A percentile compares a stretch with the other conserved stretches of the same genome.
phyloP scores from a whole-genome alignment of 1,139 yeast genomes.

The Diutina neorugosa region DNA sequence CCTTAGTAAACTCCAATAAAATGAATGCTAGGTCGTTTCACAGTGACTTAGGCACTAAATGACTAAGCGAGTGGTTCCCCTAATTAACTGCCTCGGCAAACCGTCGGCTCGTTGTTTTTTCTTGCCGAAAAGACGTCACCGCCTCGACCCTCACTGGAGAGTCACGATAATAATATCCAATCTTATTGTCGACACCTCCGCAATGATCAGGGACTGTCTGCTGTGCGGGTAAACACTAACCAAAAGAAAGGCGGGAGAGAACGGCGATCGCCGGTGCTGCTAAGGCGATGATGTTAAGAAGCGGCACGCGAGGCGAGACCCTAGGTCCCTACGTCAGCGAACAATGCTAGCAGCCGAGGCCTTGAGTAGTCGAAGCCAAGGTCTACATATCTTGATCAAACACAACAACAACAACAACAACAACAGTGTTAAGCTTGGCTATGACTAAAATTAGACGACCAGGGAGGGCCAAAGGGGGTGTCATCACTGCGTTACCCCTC shows the following conservation, averaged over 20 bases:
- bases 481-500: neutral
- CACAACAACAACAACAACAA: neutral
- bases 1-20: no score
- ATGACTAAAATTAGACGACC: neutral
- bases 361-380: no score
- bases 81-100: neutral
- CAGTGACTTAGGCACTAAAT: neutral
- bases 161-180: neutral
- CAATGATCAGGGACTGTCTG: neutral
- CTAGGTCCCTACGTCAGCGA: no score
- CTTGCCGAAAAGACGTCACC: neutral
- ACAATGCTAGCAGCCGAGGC: no score
- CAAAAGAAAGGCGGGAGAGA: neutral
- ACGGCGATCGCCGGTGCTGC: neutral
- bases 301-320: no score
- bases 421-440: no score
- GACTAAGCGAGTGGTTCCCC: neutral
- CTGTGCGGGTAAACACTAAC: neutral
- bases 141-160: neutral
- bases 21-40: no score
- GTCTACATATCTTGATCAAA: neutral
- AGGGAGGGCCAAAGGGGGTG: neutral
- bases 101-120: neutral
- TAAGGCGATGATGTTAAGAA: neutral
- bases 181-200: neutral